A percentile compares a stretch with the other conserved stretches of the same genome.
Conservation (phyloP, 1,284 basidiomycete genomes). For the Fistulinella staudtii region DNA sequence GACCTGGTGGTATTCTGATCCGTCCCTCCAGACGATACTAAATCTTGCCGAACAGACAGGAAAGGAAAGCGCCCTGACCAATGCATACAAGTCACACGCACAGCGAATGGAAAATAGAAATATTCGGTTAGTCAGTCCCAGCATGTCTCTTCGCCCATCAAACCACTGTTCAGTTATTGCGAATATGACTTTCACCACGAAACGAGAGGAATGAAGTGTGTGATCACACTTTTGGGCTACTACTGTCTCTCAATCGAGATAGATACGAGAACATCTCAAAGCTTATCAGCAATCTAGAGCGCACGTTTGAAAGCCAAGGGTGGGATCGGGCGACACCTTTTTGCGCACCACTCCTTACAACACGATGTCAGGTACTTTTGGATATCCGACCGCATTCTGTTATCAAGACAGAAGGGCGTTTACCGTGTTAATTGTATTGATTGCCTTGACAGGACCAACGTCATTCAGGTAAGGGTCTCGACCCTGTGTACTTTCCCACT, state of each 20-base stretch:
- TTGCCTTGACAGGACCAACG: conserved; percentile 89
- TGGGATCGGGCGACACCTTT: conserved; percentile 4
- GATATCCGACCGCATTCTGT: conserved; percentile 67
- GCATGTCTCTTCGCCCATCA: conserved; percentile 1
- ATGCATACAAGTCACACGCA: conserved; percentile 73
- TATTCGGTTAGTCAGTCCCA: conserved; percentile 48
- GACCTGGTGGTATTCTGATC: conserved; percentile 8
- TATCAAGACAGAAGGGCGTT: conserved; percentile 81
- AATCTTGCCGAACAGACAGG: conserved; percentile 91
- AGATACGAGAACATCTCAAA: conserved; percentile 89
- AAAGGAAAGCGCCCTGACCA: conserved; percentile 79
- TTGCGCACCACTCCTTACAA: conserved; percentile 1
- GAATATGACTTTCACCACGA: conserved; percentile 92
- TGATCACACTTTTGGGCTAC: conserved; percentile 5
- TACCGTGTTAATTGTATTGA: conserved; percentile 93
- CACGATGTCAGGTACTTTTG: conserved; percentile 67
- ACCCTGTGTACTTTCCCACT: not conserved
- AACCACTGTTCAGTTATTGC: conserved; percentile 43
- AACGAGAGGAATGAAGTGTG: conserved; percentile 87
- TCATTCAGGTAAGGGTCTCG: conserved; percentile 59
- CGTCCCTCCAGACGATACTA: conserved; percentile 60
- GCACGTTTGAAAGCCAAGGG: conserved; percentile 76
- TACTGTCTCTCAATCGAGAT: conserved; percentile 10
- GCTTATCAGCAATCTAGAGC: conserved; percentile 67
- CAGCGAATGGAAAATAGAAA: conserved; percentile 58